Evolutionary conservation across 495 filamentous ascomycete genomes (phyloP).

Genomic region (Xylaria sp.): DNA sequence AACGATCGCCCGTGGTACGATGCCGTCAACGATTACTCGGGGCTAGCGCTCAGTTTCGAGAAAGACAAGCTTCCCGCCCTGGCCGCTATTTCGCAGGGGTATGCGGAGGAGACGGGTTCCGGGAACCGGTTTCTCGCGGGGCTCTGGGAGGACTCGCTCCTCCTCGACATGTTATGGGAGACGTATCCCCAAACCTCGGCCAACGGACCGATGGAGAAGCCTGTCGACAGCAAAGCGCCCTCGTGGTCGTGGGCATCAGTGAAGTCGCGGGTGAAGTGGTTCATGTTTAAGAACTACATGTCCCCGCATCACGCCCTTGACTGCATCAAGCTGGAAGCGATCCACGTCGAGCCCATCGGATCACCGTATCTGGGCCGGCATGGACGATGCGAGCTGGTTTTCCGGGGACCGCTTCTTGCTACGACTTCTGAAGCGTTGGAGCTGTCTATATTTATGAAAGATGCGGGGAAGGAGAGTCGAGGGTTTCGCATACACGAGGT

Average conservation of each 20-base stretch:
- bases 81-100: not conserved
- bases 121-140: not conserved
- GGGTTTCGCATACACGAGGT: conserved; percentile 5
- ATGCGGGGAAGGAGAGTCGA: not conserved
- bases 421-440: conserved; percentile 10
- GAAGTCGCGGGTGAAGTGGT: conserved; percentile 6
- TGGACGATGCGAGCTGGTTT: not conserved
- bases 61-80: conserved; percentile 20
- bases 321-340: not conserved
- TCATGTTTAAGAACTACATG: conserved; percentile 14
- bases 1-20: conserved; percentile 7
- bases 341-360: not conserved
- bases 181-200: not conserved
- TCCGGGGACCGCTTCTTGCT: not conserved
- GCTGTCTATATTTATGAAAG: conserved; percentile 14
- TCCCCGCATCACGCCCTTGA: not conserved
- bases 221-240: not conserved
- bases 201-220: not conserved
- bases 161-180: not conserved
- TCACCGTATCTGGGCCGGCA: not conserved
- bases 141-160: not conserved
- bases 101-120: not conserved
- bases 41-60: conserved; percentile 11
- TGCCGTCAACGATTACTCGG: conserved; percentile 16
- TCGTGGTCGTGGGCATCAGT: conserved; percentile 14